Evolutionary conservation across 495 filamentous ascomycete species (phyloP), one percentile per base, ranked within the genome.

Genomic region (Apiosordaria backusii): DNA sequence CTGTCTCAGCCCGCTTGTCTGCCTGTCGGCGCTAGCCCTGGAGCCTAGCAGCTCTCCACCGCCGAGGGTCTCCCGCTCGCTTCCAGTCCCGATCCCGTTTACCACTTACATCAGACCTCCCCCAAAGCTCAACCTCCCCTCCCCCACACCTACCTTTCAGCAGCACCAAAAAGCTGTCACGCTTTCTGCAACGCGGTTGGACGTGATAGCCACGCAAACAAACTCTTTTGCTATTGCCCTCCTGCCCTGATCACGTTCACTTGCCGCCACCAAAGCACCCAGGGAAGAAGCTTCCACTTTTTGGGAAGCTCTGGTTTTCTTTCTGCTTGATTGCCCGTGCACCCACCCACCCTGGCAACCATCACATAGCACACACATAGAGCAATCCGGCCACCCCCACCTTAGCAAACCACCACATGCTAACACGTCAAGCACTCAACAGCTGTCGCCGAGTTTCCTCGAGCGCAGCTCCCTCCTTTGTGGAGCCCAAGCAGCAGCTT

Each of bases 401-500:
- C 67, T n/a, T 68, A 69, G 57, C 57, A 65, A 54, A 65, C 61
- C 63, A 65, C 60, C 74, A 73, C 71, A 78, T 78, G 76, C 74
- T 78, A 71, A 78, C 63, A 67, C 65, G 50, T 67, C 65, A 57
- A 64, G 53, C 55, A 55, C 64, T 65, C 64, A 72, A 65, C 72
- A 78, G 74, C 76, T 76, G 73, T 67, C 67, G 72, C 69, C 71
- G 67, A 73, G 76, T 69, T 71, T 71, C 70, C 68, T 73, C 68
- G 68, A 72, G 71, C 76, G 71, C 65, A 73, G 76, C 74, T 72
- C 67, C 65, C 55, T 65, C 67, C 62, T 71, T 64, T 57, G 25
- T 63, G 69, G 69, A 72, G 75, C 73, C 68, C 54, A 18, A 61
- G 59, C 67, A 71, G 64, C 68, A 65, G 70, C 67, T 64, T 66